Percentiles rank a stretch among this genome's conserved stretches.
Evolutionary conservation across 1,284 basidiomycete species (phyloP).

Genomic region (Heterobasidion occidentale): DNA sequence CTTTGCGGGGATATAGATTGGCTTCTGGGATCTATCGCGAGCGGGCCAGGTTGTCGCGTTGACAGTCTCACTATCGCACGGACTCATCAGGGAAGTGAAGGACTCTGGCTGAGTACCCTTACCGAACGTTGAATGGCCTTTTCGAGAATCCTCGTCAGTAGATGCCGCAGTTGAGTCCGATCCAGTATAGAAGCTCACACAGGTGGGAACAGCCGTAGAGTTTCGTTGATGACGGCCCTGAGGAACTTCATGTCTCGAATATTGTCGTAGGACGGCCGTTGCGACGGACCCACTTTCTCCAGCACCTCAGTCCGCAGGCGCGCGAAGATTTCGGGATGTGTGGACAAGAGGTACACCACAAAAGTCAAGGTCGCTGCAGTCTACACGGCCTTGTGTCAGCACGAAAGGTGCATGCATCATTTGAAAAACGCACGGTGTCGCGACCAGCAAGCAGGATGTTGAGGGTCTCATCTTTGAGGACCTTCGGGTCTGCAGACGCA

Average conservation of each 20-base stretch:
- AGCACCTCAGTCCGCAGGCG: background rate
- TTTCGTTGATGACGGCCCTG: background rate
- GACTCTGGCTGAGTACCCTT: no score
- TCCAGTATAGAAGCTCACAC: background rate
- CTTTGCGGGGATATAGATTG: background rate
- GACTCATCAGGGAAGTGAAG: background rate
- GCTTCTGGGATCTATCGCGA: background rate
- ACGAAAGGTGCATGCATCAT: no score
- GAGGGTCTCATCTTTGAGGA: slow-evolving; percentile 30
- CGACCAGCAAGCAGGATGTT: slow-evolving; percentile 34
- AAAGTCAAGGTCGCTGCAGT: background rate
- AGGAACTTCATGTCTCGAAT: background rate
- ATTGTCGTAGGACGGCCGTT: background rate
- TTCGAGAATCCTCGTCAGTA: no score
- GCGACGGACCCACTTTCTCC: background rate
- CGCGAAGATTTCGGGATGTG: background rate
- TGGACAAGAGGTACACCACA: background rate
- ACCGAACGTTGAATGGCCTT: no score
- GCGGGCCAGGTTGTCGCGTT: background rate
- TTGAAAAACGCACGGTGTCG: slow-evolving; percentile 28
- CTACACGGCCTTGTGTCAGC: background rate
- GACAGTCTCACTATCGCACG: background rate
- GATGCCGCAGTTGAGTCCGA: no score
- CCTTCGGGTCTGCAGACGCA: slow-evolving; percentile 6
- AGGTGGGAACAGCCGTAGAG: background rate